phyloP scores from a whole-genome alignment of 2,329 filamentous ascomycete species.

The Pseudogymnoascus sp. region DNA sequence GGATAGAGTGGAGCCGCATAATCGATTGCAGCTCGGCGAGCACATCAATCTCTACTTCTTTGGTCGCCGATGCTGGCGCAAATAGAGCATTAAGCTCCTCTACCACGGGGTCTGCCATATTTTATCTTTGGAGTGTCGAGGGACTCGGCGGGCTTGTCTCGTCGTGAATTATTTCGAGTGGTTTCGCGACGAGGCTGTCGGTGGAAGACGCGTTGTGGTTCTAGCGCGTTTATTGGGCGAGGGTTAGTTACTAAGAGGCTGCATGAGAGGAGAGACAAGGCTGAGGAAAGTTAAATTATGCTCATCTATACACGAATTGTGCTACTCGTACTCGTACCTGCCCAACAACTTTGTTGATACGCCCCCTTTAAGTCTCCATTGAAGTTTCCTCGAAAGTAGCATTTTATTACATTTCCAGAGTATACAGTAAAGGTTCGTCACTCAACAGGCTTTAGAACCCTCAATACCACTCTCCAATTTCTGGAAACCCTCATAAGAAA shows the following conservation, averaged over 20 bases:
- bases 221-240: conserved; percentile 1
- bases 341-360: not conserved
- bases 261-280: not conserved
- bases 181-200: conserved; percentile 11
- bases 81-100: conserved; percentile 25
- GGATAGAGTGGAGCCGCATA: conserved; percentile 71
- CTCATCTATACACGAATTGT: not conserved
- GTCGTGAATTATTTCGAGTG: conserved; percentile 8
- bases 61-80: conserved; percentile 17
- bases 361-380: not conserved
- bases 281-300: conserved; percentile 10
- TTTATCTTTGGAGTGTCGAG: not conserved
- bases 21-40: conserved; percentile 76
- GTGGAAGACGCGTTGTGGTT: conserved; percentile 6
- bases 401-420: not conserved
- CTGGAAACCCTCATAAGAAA: not conserved
- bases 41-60: conserved; percentile 62
- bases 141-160: not conserved
- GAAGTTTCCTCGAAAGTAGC: not conserved
- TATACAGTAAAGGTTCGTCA: conserved; percentile 1
- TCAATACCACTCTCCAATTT: not conserved
- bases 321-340: not conserved
- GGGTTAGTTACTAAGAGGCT: not conserved
- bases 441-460: not conserved
- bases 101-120: conserved; percentile 20